Evolutionary conservation across 2,329 filamentous ascomycete species (phyloP).

Genomic region (Diaporthe ampelina): DNA sequence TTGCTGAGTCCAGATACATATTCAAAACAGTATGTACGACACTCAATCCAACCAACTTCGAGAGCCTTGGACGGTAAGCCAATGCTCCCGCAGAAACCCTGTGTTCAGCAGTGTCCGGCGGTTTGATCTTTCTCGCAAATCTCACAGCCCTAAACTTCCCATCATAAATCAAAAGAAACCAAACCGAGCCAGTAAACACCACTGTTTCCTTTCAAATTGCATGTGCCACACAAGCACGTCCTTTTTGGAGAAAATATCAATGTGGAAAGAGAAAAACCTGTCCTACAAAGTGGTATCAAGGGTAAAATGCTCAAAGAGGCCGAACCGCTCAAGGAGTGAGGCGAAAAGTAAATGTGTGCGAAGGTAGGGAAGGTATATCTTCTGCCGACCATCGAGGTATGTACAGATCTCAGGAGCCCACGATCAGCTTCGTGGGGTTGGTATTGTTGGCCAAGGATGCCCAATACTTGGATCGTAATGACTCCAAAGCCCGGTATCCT

Average conservation of each 20-base stretch:
- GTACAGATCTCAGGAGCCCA: conserved; percentile 7
- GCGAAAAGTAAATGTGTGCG: conserved; percentile 1
- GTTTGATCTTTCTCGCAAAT: background rate
- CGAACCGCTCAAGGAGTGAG: conserved; percentile 29
- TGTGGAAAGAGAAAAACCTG: background rate
- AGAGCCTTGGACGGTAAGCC: background rate
- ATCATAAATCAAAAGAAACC: background rate
- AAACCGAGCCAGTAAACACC: background rate
- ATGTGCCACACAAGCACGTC: conserved; percentile 2
- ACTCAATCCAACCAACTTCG: background rate
- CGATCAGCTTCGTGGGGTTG: background rate
- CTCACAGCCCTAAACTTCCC: background rate
- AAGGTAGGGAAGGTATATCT: background rate
- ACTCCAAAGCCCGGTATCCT: background rate
- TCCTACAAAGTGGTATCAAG: conserved; percentile 31
- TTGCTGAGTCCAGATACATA: conserved; percentile 2
- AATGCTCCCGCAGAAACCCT: conserved; percentile 3
- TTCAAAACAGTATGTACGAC: background rate
- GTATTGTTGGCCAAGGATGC: background rate
- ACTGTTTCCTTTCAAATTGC: background rate
- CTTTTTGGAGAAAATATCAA: conserved; percentile 9
- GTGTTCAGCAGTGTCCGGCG: background rate
- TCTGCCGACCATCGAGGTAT: conserved; percentile 22
- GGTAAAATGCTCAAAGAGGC: conserved; percentile 30
- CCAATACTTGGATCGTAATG: background rate